Conservation (phyloP, 257 asterid genomes). For the Capsicum chinense region DNA sequence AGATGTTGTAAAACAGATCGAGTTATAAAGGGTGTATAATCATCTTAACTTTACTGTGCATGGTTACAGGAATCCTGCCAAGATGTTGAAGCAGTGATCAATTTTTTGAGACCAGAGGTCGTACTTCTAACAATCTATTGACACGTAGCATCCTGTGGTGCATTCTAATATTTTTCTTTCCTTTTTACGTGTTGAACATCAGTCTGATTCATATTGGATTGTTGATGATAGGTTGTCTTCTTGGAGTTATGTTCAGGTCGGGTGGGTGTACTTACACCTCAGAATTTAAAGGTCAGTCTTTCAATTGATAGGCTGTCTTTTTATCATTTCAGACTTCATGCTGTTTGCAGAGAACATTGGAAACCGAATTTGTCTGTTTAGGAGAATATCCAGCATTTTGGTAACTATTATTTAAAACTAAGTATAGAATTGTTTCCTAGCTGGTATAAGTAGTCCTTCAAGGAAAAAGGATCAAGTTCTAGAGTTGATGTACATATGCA, state of each 20-base stretch:
- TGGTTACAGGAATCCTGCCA: constrained; percentile 79
- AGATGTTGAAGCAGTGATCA: constrained; percentile 85
- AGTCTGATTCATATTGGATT: constrained; percentile 3
- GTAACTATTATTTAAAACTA: not conserved
- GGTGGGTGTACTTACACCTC: constrained; percentile 71
- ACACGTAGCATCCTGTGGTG: not conserved
- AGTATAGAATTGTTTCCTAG: not conserved
- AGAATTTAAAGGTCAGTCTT: constrained; percentile 66
- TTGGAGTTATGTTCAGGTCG: constrained; percentile 90
- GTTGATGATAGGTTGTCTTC: constrained; percentile 69
- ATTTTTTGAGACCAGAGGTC: constrained; percentile 82
- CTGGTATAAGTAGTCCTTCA: not conserved
- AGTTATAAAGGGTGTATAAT: not conserved
- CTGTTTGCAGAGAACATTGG: not conserved
- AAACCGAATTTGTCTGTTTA: not conserved
- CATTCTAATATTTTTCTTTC: not conserved
- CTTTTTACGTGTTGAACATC: not conserved
- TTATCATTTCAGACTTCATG: not conserved
- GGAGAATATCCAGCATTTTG: constrained; percentile 15
- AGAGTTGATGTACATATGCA: not conserved
- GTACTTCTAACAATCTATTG: constrained; percentile 32
- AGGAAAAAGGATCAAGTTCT: not conserved
- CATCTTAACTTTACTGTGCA: not conserved
- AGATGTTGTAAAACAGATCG: not conserved
- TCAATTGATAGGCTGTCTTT: not conserved